These are phyloP conservation scores for Hylodesmum podocarpum DNA, from an alignment of 306 rosid genomes.

Conservation along the genomic window DNA sequence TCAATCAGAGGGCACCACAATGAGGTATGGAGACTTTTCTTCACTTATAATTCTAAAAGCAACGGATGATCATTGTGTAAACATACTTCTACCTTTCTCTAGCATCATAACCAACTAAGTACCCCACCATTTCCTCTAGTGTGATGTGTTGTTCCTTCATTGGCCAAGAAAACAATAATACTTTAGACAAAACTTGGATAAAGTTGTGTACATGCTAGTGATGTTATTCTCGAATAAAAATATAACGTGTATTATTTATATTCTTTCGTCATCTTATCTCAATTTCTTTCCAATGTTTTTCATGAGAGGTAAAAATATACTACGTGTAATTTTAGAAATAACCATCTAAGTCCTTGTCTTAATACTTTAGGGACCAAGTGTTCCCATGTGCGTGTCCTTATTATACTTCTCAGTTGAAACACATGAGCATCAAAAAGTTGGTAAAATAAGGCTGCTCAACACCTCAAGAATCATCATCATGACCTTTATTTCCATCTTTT, in stretches of 20 bases:
- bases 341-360: not conserved
- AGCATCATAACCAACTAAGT: constrained; percentile 12
- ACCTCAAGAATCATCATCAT: constrained; percentile 22
- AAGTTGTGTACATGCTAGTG: not conserved
- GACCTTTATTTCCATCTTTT: constrained; percentile 22
- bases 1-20: constrained; percentile 38
- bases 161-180: constrained; percentile 40
- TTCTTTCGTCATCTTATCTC: constrained; percentile 1
- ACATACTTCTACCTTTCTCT: constrained; percentile 24
- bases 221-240: not conserved
- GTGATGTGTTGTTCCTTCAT: constrained; percentile 28
- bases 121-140: not conserved
- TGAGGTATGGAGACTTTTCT: constrained; percentile 33
- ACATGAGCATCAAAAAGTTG: constrained; percentile 29
- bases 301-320: not conserved
- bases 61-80: constrained; percentile 4
- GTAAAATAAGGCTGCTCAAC: constrained; percentile 48
- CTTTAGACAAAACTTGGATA: constrained; percentile 4
- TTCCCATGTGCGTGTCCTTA: constrained; percentile 14
- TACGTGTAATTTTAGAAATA: constrained; percentile 1
- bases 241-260: not conserved
- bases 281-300: not conserved
- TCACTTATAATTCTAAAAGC: constrained; percentile 22
- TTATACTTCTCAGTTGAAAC: constrained; percentile 22
- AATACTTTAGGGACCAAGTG: constrained; percentile 27